Evolutionary conservation across 1,284 basidiomycete species (phyloP).

Genomic region (Irpex lacteus): DNA sequence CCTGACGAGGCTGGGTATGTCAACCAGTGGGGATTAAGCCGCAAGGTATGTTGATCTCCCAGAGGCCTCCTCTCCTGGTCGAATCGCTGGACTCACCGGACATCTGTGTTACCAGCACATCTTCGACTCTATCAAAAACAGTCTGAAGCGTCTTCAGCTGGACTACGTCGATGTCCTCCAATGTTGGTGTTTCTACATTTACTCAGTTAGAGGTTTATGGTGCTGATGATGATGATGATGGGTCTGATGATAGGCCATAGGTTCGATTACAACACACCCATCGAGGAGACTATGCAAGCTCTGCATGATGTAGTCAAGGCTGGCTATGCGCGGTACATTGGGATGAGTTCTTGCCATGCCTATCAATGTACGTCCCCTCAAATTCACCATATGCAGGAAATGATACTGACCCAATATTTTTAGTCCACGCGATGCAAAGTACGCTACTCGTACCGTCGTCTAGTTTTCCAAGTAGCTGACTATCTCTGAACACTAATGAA

Average conservation of each 20-base stretch:
- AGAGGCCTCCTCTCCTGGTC: no score
- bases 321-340: conserved; percentile 40
- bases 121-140: conserved; percentile 35
- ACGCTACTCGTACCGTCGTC: background rate
- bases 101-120: conserved; percentile 24
- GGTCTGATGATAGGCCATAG: conserved; percentile 23
- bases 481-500: conserved; percentile 1
- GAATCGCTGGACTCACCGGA: background rate
- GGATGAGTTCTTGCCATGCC: conserved; percentile 35
- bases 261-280: conserved; percentile 33
- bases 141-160: conserved; percentile 30
- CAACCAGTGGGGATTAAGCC: conserved; percentile 36
- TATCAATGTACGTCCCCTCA: conserved; percentile 25
- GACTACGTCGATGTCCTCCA: conserved; percentile 38
- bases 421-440: conserved; percentile 29
- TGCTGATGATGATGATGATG: background rate
- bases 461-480: background rate
- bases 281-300: conserved; percentile 41
- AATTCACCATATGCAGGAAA: background rate
- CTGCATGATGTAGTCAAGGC: conserved; percentile 38
- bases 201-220: background rate
- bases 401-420: background rate
- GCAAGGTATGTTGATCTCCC: conserved; percentile 15
- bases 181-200: conserved; percentile 14
- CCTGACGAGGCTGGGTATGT: conserved; percentile 26